Evolutionary conservation across 164 flowering plant species (phyloP).

Genomic region (Protea cynaroides): DNA sequence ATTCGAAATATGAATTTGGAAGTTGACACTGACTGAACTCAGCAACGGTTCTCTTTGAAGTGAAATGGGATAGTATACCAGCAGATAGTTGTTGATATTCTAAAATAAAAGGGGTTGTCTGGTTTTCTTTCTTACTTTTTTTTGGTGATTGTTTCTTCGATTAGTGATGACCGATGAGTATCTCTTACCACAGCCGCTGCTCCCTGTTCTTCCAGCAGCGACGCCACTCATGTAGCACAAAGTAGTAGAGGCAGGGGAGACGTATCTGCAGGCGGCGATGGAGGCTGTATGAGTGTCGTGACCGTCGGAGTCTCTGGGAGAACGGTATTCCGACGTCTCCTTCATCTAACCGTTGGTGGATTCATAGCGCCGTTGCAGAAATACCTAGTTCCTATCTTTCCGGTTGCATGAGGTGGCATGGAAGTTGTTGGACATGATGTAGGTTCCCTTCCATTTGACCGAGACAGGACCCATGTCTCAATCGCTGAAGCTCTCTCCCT

Average conservation of each 20-base stretch:
- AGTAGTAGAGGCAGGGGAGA: conserved; percentile 72
- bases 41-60: too few relatives aligned
- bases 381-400: conserved; percentile 76
- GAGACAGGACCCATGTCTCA: conserved; percentile 58
- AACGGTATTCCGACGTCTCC: conserved; percentile 60
- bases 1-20: too few relatives aligned
- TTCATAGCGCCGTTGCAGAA: conserved; percentile 74
- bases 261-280: conserved; percentile 91
- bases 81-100: too few relatives aligned
- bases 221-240: conserved; percentile 77
- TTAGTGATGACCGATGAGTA: too few relatives aligned
- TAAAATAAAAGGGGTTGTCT: too few relatives aligned
- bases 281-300: conserved; percentile 98
- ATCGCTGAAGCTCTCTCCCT: conserved; percentile 67
- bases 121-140: too few relatives aligned
- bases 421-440: conserved; percentile 38
- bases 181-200: too few relatives aligned
- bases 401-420: conserved; percentile 48
- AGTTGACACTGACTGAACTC: too few relatives aligned
- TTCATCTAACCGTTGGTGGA: conserved; percentile 81
- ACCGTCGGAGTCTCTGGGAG: conserved; percentile 85
- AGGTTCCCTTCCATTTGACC: conserved; percentile 70
- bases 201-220: conserved; percentile 90
- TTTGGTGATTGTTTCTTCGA: too few relatives aligned
- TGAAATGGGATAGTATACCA: too few relatives aligned